phyloP scores from a whole-genome alignment of 345 rosid species.

The Syzygium oleosum region DNA sequence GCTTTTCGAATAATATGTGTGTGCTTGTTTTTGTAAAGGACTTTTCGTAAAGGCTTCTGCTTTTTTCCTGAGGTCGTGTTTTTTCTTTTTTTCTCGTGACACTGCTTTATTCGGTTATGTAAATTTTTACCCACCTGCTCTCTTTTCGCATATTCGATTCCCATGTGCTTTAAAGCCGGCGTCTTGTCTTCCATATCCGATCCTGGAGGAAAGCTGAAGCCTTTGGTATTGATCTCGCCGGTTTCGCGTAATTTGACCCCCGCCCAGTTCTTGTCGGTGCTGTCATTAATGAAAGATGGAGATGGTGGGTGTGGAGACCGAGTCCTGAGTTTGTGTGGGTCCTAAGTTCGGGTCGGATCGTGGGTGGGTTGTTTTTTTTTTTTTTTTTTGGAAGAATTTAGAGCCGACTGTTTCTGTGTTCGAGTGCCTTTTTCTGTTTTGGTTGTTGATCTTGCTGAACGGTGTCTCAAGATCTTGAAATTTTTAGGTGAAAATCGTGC shows the following conservation, averaged over 20 bases:
- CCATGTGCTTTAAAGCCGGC: slow-evolving; percentile 27
- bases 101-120: slow-evolving; percentile 3
- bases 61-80: neutral
- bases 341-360: neutral
- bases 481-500: slow-evolving; percentile 11
- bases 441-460: slow-evolving; percentile 1
- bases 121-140: slow-evolving; percentile 7
- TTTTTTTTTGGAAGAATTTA: neutral
- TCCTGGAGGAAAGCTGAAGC: neutral
- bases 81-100: neutral
- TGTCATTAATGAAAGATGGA: slow-evolving; percentile 1
- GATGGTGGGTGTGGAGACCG: slow-evolving; percentile 30
- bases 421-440: neutral
- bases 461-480: slow-evolving; percentile 46
- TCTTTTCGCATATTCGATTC: slow-evolving; percentile 12
- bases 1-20: neutral
- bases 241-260: neutral
- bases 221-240: slow-evolving; percentile 8
- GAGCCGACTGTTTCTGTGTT: slow-evolving; percentile 8
- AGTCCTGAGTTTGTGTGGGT: slow-evolving; percentile 5
- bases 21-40: neutral
- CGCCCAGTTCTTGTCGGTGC: neutral
- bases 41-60: neutral
- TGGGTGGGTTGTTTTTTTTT: neutral
- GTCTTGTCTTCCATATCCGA: slow-evolving; percentile 7